These are phyloP conservation scores for Chaetomium tenue DNA, from an alignment of 495 filamentous ascomycete species.

Conservation along the genomic window DNA sequence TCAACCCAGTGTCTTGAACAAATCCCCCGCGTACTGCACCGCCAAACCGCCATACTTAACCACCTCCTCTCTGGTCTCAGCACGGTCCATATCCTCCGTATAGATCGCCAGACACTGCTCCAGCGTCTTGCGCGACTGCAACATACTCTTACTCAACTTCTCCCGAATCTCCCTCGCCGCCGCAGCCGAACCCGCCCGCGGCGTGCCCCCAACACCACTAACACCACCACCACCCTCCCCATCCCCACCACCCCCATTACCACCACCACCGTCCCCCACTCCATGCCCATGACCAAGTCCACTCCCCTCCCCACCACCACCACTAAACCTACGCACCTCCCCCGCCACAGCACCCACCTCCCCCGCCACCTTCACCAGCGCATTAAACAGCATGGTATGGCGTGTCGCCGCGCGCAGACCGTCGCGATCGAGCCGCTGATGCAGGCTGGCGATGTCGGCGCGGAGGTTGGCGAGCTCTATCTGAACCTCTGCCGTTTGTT, in stretches of 20 bases:
- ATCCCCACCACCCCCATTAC: neutral
- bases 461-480: conserved; percentile 1
- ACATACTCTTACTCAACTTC: neutral
- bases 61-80: conserved; percentile 21
- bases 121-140: conserved; percentile 24
- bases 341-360: conserved; percentile 15
- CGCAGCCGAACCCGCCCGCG: neutral
- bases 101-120: conserved; percentile 24
- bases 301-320: neutral
- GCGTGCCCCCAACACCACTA: neutral
- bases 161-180: neutral
- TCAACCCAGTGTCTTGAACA: conserved; percentile 29
- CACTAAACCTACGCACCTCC: neutral
- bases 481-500: too few species aligned
- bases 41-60: conserved; percentile 21
- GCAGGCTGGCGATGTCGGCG: conserved; percentile 16
- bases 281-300: neutral
- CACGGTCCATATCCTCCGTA: conserved; percentile 25
- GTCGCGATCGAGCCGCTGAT: conserved; percentile 14
- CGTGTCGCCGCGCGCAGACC: conserved; percentile 22
- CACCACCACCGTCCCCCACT: neutral
- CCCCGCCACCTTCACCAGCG: conserved; percentile 22
- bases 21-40: conserved; percentile 30
- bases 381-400: conserved; percentile 29
- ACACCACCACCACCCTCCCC: neutral